Conservation (phyloP, 495 filamentous ascomycete genomes). For the Monascus purpureus region DNA sequence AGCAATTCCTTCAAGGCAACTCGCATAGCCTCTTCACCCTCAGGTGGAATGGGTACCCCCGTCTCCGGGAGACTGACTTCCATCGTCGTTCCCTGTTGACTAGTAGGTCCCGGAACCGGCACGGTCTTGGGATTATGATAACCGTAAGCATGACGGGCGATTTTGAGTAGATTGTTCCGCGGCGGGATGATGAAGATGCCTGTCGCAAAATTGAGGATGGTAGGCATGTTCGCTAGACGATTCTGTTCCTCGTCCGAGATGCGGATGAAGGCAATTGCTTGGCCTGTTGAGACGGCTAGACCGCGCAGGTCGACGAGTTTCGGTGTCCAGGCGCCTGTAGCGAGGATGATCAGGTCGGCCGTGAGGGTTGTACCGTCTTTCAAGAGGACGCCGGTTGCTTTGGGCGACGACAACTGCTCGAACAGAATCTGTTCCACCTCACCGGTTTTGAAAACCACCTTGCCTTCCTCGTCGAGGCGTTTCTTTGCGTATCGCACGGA, state of each 20-base stretch:
- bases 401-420: conserved; percentile 1
- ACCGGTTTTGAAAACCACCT: conserved; percentile 49
- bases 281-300: conserved; percentile 61
- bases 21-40: conserved; percentile 49
- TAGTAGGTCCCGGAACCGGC: conserved; percentile 17
- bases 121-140: conserved; percentile 54
- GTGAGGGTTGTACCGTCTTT: conserved; percentile 35
- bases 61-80: conserved; percentile 25
- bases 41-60: conserved; percentile 33
- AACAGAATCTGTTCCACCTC: conserved; percentile 45
- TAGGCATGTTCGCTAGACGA: conserved; percentile 48
- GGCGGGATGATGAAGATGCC: conserved; percentile 82
- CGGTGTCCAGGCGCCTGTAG: conserved; percentile 76
- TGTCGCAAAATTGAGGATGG: conserved; percentile 63
- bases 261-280: conserved; percentile 62
- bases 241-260: conserved; percentile 55
- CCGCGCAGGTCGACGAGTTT: conserved; percentile 66
- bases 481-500: conserved; percentile 56
- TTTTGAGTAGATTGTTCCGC: conserved; percentile 53
- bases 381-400: conserved; percentile 41
- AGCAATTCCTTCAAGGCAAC: conserved; percentile 46
- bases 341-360: conserved; percentile 65
- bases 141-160: conserved; percentile 71
- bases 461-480: conserved; percentile 41
- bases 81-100: conserved; percentile 15